Base-by-base conservation (phyloP, 2,329 filamentous ascomycete species). In the Pestalotiopsis sp. region DNA sequence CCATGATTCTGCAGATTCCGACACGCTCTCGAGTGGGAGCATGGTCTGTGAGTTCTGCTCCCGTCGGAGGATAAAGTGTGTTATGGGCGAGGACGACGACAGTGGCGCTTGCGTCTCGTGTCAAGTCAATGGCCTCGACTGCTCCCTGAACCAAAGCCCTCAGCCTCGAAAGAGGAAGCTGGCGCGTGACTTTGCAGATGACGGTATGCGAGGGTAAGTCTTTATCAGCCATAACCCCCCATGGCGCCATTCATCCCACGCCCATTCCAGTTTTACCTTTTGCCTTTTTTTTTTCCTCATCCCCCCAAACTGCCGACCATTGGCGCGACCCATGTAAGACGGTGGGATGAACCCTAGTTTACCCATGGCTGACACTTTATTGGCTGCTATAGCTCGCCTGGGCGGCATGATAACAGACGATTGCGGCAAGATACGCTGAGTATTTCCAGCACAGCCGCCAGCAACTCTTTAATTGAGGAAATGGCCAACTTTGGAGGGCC, bases 121-220 rank as follows among this genome's bases (percentile, higher is more conserved):
- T 81, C 91, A 93, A 77, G 90, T 91, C 78, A 91, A 91, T 80
- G 91, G 91, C 75, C 88, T 93, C 77, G 91, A 93, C 73, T 96
- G 93, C 81, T 95, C 93, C 58, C 90, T 95, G 78, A 86, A 91
- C 64, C 90, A 91, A 73, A 93, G 92, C 79, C 93, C 93, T 27
- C 90, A 91, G 76, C 90, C 92, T 68, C 88, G 93, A 74, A 96
- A 96, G 84, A 88, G 93, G 78, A 95, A 95, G 83, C 82, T 93
- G 71, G 89, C 91, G 80, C 86, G 88, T 75, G 87, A 90, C 74
- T 82, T 85, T 70, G 82, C 85, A 77, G 87, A 90, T 72, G 88
- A 91, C 71, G 86, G 83, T 71, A 82, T 92, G 82, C 88, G 91
- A 86, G 92, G 91, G 92, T 93, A 85, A 84, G 89, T 82, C 72